These are phyloP conservation scores for Penicillium sp. DNA, from an alignment of 2,329 filamentous ascomycete genomes.

Conservation along the genomic window DNA sequence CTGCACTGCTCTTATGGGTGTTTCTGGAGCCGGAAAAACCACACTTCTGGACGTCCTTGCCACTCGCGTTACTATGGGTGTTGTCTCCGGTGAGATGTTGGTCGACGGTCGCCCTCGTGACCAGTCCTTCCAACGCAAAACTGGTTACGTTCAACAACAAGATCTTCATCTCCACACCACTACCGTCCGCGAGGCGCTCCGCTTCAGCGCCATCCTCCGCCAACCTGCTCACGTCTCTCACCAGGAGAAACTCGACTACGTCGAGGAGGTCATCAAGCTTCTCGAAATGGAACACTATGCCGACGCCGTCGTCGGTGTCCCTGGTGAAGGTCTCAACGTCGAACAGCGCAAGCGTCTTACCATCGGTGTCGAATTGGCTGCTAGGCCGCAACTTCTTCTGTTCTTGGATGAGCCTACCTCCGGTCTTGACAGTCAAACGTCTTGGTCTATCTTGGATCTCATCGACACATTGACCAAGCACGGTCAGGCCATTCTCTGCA, in stretches of 20 bases:
- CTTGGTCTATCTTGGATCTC: slow-evolving; percentile 85
- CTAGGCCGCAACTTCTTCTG: slow-evolving; percentile 81
- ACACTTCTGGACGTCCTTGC: slow-evolving; percentile 84
- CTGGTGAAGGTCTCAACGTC: slow-evolving; percentile 69
- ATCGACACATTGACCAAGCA: slow-evolving; percentile 85
- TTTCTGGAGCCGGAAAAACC: slow-evolving; percentile 90
- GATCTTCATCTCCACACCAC: slow-evolving; percentile 81
- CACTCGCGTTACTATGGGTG: slow-evolving; percentile 80
- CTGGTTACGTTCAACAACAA: slow-evolving; percentile 88
- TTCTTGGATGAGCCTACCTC: slow-evolving; percentile 96
- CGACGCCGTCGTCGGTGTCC: slow-evolving; percentile 84
- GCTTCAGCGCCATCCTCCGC: slow-evolving; percentile 79
- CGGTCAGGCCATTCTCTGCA: slow-evolving; percentile 92
- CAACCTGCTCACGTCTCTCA: slow-evolving; percentile 71
- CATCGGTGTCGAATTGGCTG: slow-evolving; percentile 92
- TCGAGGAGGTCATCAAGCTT: slow-evolving; percentile 85
- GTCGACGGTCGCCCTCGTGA: slow-evolving; percentile 72
- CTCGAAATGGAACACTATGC: slow-evolving; percentile 88
- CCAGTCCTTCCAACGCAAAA: slow-evolving; percentile 83
- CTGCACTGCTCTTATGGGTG: slow-evolving; percentile 82
- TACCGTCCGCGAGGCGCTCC: slow-evolving; percentile 82
- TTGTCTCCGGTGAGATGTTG: slow-evolving; percentile 83
- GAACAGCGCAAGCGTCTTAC: slow-evolving; percentile 73
- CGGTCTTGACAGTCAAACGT: slow-evolving; percentile 87
- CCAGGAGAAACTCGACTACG: slow-evolving; percentile 78